A percentile compares a stretch with the other conserved stretches of the same genome.
Evolutionary conservation across 2,329 filamentous ascomycete genomes (phyloP).

Genomic region (Aureobasidium sp.): DNA sequence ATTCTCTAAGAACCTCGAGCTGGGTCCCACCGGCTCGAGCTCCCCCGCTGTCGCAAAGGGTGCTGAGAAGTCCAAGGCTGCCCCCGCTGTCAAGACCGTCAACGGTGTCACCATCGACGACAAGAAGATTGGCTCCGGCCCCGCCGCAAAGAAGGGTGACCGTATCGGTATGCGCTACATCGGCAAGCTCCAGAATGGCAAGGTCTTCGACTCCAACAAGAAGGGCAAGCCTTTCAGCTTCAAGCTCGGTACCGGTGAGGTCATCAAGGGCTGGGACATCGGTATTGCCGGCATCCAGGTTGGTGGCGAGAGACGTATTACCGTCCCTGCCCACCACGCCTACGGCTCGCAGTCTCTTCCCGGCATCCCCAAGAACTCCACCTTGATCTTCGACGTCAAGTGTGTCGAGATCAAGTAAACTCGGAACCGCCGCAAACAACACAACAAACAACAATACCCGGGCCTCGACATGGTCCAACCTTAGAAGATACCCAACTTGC

Average conservation of each 20-base stretch:
- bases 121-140: constrained; percentile 82
- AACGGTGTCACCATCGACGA: constrained; percentile 91
- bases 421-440: not conserved
- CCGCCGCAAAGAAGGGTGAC: constrained; percentile 82
- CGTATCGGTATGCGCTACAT: constrained; percentile 94
- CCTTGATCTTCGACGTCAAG: constrained; percentile 75
- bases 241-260: constrained; percentile 88
- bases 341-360: constrained; percentile 79
- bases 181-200: constrained; percentile 85
- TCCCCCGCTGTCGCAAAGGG: constrained; percentile 31
- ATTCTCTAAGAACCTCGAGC: constrained; percentile 98
- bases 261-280: constrained; percentile 98
- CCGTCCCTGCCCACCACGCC: constrained; percentile 76
- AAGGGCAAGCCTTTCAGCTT: constrained; percentile 96
- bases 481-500: constrained; percentile 22
- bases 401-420: constrained; percentile 41
- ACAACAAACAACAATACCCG: constrained; percentile 5
- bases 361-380: constrained; percentile 86
- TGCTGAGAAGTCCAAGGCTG: constrained; percentile 40
- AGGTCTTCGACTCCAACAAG: constrained; percentile 97
- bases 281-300: constrained; percentile 87
- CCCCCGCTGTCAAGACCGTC: constrained; percentile 67
- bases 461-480: not conserved
- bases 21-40: constrained; percentile 75
- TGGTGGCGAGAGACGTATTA: constrained; percentile 88